Evolutionary conservation across 345 rosid genomes (phyloP), one percentile per base, ranked within the genome.

Genomic region (Populus pruinosa): DNA sequence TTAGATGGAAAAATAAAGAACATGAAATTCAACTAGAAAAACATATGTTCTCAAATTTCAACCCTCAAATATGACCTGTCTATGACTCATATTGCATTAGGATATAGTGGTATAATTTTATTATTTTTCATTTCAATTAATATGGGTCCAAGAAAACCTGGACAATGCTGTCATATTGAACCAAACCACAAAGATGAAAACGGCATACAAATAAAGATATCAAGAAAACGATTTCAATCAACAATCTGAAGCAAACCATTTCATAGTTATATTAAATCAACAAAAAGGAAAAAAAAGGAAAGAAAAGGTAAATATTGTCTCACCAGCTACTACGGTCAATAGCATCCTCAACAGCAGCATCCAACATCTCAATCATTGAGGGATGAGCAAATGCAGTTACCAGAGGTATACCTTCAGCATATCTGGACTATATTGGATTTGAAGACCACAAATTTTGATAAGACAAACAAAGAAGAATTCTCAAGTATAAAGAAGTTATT

Each of bases 241-340:
- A 63, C 29, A 63, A 2, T 12, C 2, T 63, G 67, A 63, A 23
- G 67, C 36, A 63, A n/a, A 29, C 53, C 2, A 63, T n/a, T 12
- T 23, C 33, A 63, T 27, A 21, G 13, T 25, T 63, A 10, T 3
- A 23, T 63, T 66, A 63, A 33, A 27, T 67, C 29, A 66, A 71
- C 33, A 49, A 77, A 74, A 33, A 76, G 17, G 18, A 50, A 20
- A 72, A 21, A 14, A 50, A 14, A 50, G n/a, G 44, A 53, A 62
- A 56, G 64, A 39, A 53, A 14, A 12, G 56, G 41, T 55, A 43
- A 49, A 12, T 71, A 39, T 70, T 67, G 66, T 70, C 91, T 93
- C 85, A 95, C 98, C 99, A 95, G 86, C 97, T 95, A 82, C 83
- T 85, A 68, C 87, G 88, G 69, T 93, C 99, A 83, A 93, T 55